Evolutionary conservation across 2,329 filamentous ascomycete genomes (phyloP).

Genomic region (Zymoseptoria ardabiliae): DNA sequence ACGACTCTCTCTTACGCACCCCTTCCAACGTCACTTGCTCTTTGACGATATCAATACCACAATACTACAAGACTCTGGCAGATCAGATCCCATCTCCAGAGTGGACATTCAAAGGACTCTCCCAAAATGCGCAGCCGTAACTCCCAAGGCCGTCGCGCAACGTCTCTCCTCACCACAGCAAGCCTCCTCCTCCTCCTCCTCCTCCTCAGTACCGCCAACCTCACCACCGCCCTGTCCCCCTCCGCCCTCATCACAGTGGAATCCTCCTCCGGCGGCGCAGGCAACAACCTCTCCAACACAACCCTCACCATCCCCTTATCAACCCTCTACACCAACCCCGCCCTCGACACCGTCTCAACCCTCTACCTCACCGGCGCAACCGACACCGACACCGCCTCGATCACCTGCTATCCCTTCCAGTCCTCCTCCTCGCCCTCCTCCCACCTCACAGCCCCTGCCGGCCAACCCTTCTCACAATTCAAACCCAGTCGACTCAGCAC

Average conservation of each 20-base stretch:
- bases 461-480: conserved; percentile 18
- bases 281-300: conserved; percentile 19
- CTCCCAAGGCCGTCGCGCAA: neutral
- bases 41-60: neutral
- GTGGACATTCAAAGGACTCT: neutral
- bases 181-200: neutral
- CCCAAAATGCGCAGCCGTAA: neutral
- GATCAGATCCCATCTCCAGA: too few relatives aligned
- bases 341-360: conserved; percentile 19
- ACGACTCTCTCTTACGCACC: neutral
- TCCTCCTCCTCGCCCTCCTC: too few relatives aligned
- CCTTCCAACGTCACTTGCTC: neutral
- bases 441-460: conserved; percentile 17
- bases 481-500: conserved; percentile 18
- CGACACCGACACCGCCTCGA: conserved; percentile 9
- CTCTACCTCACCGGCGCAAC: conserved; percentile 20
- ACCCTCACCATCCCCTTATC: conserved; percentile 21
- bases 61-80: neutral
- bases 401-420: conserved; percentile 21
- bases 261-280: conserved; percentile 20
- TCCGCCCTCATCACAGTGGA: conserved; percentile 18
- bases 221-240: conserved; percentile 11
- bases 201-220: conserved; percentile 1
- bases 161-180: conserved; percentile 7
- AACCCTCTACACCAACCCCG: conserved; percentile 16